Evolutionary conservation across 2,329 filamentous ascomycete genomes (phyloP), one percentile per base, ranked within the genome.

Genomic region (Fusarium concolor): DNA sequence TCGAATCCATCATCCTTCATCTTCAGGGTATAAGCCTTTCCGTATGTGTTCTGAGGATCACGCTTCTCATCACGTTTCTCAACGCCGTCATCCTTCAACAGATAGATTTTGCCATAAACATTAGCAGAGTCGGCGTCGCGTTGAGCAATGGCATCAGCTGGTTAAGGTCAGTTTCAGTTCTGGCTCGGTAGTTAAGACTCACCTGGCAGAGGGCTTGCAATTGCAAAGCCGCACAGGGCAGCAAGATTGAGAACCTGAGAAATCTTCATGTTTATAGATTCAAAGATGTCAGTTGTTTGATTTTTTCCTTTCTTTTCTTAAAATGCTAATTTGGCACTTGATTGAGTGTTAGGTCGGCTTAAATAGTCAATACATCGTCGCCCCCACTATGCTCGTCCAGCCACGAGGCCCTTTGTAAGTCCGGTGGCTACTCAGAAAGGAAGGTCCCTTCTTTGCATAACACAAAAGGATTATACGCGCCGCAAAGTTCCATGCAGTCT

Each of bases 181-280:
- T 7, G 2, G 3, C 2, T 1, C 4, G 4, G 0, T 1, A 0
- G 6, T 5, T 1, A 4, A 2, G 8, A 15, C 28, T 17, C 10
- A 50, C 56, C 29, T 10, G 43, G 53, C 5, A 60, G 4, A 1
- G 56, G 56, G 29, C 53, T 51, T 26, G 53, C 43, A 18, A 10
- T 10, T 44, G 37, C 24, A 22, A 58, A 43, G 3, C 43, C 22
- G 10, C 37, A 60, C 1, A 60, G 5, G 3, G 31, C 17, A 10
- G 24, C 53, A 10, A 29, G 17, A 3, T n/a, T 35, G 17, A 60
- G 10, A 5, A 29, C 20, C 8, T 31, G 24, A 22, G 42, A 38
- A 0, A 38, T 5, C 37, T 58, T 60, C 56, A 60, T 60, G 1
- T 22, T 37, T 12, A 17, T 10, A 5, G 22, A 11, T 42, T n/a